phyloP scores from a whole-genome alignment of 192 early-diverging fungal genomes.

The Backusella sp. region DNA sequence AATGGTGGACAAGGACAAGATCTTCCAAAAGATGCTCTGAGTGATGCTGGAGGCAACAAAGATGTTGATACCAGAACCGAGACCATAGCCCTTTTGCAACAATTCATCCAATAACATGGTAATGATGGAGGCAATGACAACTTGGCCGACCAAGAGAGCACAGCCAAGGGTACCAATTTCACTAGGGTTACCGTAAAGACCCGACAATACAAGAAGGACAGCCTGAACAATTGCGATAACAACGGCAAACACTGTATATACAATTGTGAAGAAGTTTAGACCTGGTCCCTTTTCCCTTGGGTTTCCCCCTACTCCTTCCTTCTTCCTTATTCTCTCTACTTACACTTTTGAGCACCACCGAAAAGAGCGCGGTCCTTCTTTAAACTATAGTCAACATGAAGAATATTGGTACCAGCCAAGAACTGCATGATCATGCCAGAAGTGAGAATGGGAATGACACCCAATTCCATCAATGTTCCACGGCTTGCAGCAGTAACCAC shows the following conservation, averaged over 20 bases:
- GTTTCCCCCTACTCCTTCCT: neutral
- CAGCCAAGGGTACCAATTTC: constrained; percentile 96
- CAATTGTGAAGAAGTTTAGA: constrained; percentile 39
- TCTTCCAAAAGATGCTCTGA: constrained; percentile 99
- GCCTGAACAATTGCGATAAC: constrained; percentile 97
- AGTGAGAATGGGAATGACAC: constrained; percentile 99
- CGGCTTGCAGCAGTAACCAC: constrained; percentile 98
- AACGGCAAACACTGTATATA: constrained; percentile 84
- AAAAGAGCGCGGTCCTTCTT: constrained; percentile 99
- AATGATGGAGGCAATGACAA: constrained; percentile 93
- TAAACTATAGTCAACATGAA: constrained; percentile 98
- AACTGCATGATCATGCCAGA: constrained; percentile 99
- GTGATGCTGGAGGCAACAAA: constrained; percentile 99
- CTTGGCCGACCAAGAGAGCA: constrained; percentile 91
- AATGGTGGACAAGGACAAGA: constrained; percentile 92
- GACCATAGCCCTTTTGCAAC: constrained; percentile 99
- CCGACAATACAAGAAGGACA: constrained; percentile 94
- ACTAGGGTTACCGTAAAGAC: constrained; percentile 93
- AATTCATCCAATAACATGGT: constrained; percentile 98
- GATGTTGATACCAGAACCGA: constrained; percentile 98
- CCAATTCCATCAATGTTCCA: constrained; percentile 99
- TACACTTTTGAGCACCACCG: constrained; percentile 97
- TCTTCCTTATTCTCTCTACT: constrained; percentile 8
- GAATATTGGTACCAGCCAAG: constrained; percentile 96
- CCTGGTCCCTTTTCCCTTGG: constrained; percentile 42